Evolutionary conservation across 495 filamentous ascomycete genomes (phyloP).

Genomic region (Penicillium goetzii): DNA sequence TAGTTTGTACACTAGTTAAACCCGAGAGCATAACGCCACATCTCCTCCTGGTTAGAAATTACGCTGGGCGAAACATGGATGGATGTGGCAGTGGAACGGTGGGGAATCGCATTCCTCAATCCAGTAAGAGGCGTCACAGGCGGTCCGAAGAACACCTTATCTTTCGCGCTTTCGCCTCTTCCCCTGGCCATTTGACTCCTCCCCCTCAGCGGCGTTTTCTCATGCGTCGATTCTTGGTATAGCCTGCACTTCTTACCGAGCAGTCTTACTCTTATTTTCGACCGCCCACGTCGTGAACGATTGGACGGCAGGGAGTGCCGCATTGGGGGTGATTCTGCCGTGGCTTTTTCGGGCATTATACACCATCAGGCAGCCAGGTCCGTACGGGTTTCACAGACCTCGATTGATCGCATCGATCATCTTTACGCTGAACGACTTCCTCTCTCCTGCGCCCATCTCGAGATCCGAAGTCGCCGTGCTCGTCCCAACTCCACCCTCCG

Average conservation of each 20-base stretch:
- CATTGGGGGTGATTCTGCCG: neutral
- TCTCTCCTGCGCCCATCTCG: neutral
- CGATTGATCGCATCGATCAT: conserved; percentile 14
- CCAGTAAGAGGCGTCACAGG: conserved; percentile 6
- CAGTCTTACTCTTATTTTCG: neutral
- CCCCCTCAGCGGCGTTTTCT: neutral
- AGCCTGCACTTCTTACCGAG: neutral
- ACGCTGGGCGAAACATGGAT: neutral
- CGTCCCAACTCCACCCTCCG: neutral
- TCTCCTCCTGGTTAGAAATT: neutral
- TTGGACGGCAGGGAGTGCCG: conserved; percentile 15
- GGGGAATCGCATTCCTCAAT: neutral
- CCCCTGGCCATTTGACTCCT: neutral
- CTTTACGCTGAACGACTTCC: neutral
- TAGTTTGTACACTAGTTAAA: neutral
- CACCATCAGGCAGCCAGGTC: conserved; percentile 21
- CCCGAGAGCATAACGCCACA: neutral
- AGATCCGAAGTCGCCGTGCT: neutral
- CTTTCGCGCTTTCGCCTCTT: conserved; percentile 8
- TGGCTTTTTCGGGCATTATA: conserved; percentile 26
- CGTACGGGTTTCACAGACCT: conserved; percentile 17
- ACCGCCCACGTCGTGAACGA: neutral
- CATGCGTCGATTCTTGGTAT: no score
- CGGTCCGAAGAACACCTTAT: neutral
- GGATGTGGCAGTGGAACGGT: neutral